These are phyloP conservation scores for Juglanconis juglandina DNA, from an alignment of 2,329 filamentous ascomycete species.

Conservation along the genomic window DNA sequence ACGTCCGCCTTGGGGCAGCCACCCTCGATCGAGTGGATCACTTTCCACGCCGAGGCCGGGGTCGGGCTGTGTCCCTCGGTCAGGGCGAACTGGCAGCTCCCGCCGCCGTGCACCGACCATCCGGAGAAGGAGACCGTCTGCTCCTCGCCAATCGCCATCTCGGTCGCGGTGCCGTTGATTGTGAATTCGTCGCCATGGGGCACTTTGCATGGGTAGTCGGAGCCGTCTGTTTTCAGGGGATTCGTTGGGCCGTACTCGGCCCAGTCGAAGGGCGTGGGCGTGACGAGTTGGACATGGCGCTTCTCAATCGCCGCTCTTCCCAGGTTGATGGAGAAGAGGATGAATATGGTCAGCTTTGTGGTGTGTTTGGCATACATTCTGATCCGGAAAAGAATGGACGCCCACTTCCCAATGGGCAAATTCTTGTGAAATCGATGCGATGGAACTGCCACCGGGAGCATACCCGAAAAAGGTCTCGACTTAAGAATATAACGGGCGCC, in stretches of 20 bases:
- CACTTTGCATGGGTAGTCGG: conserved; percentile 68
- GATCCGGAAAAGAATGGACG: neutral
- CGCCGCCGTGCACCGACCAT: conserved; percentile 66
- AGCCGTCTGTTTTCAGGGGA: conserved; percentile 53
- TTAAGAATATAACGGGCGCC: neutral
- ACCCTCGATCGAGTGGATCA: conserved; percentile 68
- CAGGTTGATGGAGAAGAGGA: neutral
- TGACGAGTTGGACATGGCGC: conserved; percentile 58
- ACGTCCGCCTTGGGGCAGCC: conserved; percentile 59
- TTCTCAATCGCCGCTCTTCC: neutral
- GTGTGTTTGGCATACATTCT: neutral
- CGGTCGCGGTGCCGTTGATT: conserved; percentile 41
- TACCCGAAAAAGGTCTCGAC: too few relatives aligned
- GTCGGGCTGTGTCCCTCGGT: conserved; percentile 55
- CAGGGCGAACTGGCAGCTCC: conserved; percentile 71
- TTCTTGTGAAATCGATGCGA: too few relatives aligned
- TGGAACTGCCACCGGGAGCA: too few relatives aligned
- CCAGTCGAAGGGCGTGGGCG: conserved; percentile 52
- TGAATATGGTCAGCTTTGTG: neutral
- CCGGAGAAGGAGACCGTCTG: conserved; percentile 54
- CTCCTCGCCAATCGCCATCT: conserved; percentile 54
- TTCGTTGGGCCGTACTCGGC: conserved; percentile 44
- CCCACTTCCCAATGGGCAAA: neutral
- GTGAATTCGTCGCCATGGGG: conserved; percentile 36
- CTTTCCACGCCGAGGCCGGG: conserved; percentile 59